Evolutionary conservation across 1,284 basidiomycete species (phyloP), one percentile per base, ranked within the genome.

Genomic region (Rhizoctonia solani): DNA sequence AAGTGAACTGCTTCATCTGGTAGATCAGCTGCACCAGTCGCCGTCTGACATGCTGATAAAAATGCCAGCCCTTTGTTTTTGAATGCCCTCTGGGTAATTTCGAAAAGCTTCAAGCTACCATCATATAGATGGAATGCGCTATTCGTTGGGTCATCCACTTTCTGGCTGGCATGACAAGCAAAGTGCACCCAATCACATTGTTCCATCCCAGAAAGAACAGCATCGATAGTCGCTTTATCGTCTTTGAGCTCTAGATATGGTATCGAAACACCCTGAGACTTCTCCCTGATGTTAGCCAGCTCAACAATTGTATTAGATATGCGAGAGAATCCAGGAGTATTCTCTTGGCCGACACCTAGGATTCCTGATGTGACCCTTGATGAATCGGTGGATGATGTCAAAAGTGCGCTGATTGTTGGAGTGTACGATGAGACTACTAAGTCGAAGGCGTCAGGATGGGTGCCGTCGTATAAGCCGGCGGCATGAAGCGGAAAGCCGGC

Each of bases 51-150:
- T 8, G 56, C 56, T 2, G 56, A 59, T 1, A 59, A 30, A 16
- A 59, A 59, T 2, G 56, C 56, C 1, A 59, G 44, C 1, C 29
- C 44, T 2, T 42, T 16, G n/a, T 49, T 25, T 11, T 49, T 29
- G 4, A 59, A 2, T 2, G 19, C 5, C 27, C 25, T 30, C 3
- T 16, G 25, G 8, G 56, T 3, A 11, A 59, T 59, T 3, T 25
- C 16, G 1, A 3, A 21, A n/a, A 59, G 42, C 16, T 19, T 29
- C 2, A 59, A 44, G 4, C 29, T 19, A 21, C 56, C 56, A 42
- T 61, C 66, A 30, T 49, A n/a, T 8, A 68, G 25, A 21, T 53
- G 30, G 21, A 68, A 68, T 1, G 34, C 27, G 27, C 56, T 61
- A 16, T 29, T 19, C 1, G 42, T 32, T 1, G 67, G 67, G 11